Evolutionary conservation across 108 stramenopile species (phyloP).

Genomic region (Cyclotella cryptica): DNA sequence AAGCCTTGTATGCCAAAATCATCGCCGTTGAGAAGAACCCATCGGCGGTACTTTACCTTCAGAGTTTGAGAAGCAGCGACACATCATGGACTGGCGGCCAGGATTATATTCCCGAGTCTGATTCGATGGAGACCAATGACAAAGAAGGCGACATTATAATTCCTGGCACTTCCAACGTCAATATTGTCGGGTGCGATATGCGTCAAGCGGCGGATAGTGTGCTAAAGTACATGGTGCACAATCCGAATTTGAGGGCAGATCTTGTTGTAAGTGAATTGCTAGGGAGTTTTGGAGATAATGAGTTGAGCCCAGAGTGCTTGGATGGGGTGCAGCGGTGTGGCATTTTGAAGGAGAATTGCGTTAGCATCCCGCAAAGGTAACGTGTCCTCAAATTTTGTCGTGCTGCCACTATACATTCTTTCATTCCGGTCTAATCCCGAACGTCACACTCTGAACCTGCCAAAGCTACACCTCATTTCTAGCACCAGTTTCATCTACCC

Average conservation of each 20-base stretch:
- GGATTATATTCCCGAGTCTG: conserved; percentile 10
- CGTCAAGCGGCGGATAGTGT: conserved; percentile 64
- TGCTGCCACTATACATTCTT: conserved; percentile 25
- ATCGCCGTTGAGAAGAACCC: conserved; percentile 97
- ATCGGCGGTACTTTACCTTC: conserved; percentile 94
- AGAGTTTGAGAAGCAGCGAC: conserved; percentile 70
- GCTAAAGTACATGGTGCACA: conserved; percentile 39
- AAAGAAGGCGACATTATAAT: neutral
- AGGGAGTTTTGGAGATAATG: conserved; percentile 98
- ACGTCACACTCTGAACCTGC: neutral
- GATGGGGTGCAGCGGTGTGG: conserved; percentile 87
- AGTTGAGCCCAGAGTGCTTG: conserved; percentile 98
- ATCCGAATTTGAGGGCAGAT: conserved; percentile 65
- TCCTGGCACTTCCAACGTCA: conserved; percentile 62
- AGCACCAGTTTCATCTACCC: conserved; percentile 91
- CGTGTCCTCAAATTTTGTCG: conserved; percentile 30
- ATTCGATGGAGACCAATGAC: neutral
- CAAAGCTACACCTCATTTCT: conserved; percentile 86
- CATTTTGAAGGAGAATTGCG: conserved; percentile 71
- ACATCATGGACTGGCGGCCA: conserved; percentile 67
- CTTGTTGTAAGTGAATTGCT: conserved; percentile 96
- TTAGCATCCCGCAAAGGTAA: conserved; percentile 76
- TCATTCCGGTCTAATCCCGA: neutral
- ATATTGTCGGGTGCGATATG: conserved; percentile 94
- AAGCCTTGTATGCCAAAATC: conserved; percentile 53